phyloP scores from a whole-genome alignment of 75 land plant species.

The Adiantum capillusveneris region DNA sequence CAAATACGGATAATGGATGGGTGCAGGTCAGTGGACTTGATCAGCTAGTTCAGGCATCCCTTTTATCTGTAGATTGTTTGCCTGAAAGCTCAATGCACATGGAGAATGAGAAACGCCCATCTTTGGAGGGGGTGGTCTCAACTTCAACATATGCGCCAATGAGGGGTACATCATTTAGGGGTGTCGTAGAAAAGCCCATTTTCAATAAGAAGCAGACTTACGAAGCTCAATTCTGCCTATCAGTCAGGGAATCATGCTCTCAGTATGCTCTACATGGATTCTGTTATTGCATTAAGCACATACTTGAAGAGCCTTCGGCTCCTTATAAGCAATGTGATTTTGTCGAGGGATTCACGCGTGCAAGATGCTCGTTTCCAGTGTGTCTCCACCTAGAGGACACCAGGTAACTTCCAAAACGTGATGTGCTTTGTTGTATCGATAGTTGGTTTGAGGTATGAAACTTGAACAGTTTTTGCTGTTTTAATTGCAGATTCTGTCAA shows the following conservation, averaged over 20 bases:
- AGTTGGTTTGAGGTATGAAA: background rate
- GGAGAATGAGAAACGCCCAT: no score
- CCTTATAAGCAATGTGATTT: constrained; percentile 34
- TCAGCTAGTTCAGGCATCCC: constrained; percentile 7
- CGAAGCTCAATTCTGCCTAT: constrained; percentile 8
- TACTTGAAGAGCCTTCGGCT: constrained; percentile 24
- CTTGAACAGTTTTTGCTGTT: background rate
- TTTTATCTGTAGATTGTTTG: background rate
- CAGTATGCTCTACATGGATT: constrained; percentile 25
- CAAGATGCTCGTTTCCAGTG: constrained; percentile 22
- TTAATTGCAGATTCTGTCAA: constrained; percentile 21
- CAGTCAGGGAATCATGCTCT: constrained; percentile 11
- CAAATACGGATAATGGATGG: background rate
- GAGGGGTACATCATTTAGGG: no score
- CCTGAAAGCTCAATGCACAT: no score
- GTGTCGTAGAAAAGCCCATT: background rate
- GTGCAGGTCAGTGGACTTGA: background rate
- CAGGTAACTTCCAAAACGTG: constrained; percentile 4
- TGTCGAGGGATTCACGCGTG: constrained; percentile 10
- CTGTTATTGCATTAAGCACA: constrained; percentile 22
- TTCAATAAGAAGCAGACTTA: background rate
- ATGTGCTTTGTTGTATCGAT: background rate
- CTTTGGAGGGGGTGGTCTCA: no score
- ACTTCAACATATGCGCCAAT: no score
- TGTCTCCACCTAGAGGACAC: constrained; percentile 13